Percentiles rank a stretch among this genome's conserved stretches.
Conservation (phyloP, 345 rosid species). For the Corchorus capsularis region DNA sequence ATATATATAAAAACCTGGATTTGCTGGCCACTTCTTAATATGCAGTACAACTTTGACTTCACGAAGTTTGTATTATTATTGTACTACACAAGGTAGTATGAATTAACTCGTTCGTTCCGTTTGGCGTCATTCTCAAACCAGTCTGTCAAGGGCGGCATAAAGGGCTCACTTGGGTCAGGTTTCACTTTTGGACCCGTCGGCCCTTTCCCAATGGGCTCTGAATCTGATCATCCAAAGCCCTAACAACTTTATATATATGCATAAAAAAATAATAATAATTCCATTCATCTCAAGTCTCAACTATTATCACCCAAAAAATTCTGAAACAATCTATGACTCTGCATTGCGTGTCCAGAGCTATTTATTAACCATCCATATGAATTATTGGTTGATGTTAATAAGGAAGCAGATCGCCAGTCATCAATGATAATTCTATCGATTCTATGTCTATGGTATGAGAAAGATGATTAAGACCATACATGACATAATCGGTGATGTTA, state of each 20-base stretch:
- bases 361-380: neutral
- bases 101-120: neutral
- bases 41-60: slow-evolving; percentile 37
- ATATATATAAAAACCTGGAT: neutral
- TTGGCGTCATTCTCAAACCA: neutral
- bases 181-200: neutral
- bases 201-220: neutral
- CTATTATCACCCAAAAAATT: neutral
- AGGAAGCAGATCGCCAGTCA: neutral
- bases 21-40: neutral
- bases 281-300: neutral
- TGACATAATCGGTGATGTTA: neutral
- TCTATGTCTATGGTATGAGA: neutral
- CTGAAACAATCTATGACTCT: neutral
- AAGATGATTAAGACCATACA: neutral
- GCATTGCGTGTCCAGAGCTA: neutral
- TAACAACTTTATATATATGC: neutral
- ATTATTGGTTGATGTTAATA: neutral
- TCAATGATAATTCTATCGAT: too few species aligned
- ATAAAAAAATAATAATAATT: too few species aligned
- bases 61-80: neutral
- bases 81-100: slow-evolving; percentile 15
- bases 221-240: neutral
- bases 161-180: neutral
- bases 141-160: neutral